Evolutionary conservation across 352 stramenopile genomes (phyloP).

Genomic region (Pythium dissotocum): DNA sequence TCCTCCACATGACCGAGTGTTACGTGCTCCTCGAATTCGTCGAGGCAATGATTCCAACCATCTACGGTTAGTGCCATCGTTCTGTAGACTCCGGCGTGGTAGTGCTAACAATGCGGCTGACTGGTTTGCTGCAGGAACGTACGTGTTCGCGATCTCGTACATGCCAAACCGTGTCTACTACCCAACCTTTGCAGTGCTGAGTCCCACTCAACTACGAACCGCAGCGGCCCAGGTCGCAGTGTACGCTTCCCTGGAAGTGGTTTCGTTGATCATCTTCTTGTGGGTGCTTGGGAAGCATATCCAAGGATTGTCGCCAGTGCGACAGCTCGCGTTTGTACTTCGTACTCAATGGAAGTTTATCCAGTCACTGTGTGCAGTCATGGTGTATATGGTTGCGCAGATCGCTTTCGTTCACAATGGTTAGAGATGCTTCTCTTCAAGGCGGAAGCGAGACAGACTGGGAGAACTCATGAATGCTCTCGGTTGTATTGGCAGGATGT

Average conservation of each 20-base stretch:
- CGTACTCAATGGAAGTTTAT: background rate
- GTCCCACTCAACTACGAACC: background rate
- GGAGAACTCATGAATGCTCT: background rate
- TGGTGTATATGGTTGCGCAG: background rate
- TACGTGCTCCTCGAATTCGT: slow-evolving; percentile 35
- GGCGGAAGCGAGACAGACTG: too few relatives aligned
- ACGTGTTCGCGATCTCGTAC: background rate
- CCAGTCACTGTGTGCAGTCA: background rate
- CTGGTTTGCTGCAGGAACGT: background rate
- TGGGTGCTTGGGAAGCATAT: background rate
- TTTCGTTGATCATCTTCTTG: background rate
- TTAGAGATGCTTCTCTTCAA: background rate
- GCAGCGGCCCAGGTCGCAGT: background rate
- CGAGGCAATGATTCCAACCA: slow-evolving; percentile 32
- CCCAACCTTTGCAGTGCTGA: background rate
- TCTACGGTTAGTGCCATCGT: slow-evolving; percentile 34
- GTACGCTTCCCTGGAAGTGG: background rate
- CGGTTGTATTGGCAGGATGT: too few relatives aligned
- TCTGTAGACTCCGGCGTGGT: too few relatives aligned
- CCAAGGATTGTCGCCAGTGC: background rate
- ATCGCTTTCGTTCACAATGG: background rate
- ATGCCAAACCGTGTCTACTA: slow-evolving; percentile 4
- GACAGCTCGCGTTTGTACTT: slow-evolving; percentile 1
- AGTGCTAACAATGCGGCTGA: too few relatives aligned
- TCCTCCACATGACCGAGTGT: slow-evolving; percentile 38